Conservation (phyloP, 345 rosid species). For the Nasturtium officinale region DNA sequence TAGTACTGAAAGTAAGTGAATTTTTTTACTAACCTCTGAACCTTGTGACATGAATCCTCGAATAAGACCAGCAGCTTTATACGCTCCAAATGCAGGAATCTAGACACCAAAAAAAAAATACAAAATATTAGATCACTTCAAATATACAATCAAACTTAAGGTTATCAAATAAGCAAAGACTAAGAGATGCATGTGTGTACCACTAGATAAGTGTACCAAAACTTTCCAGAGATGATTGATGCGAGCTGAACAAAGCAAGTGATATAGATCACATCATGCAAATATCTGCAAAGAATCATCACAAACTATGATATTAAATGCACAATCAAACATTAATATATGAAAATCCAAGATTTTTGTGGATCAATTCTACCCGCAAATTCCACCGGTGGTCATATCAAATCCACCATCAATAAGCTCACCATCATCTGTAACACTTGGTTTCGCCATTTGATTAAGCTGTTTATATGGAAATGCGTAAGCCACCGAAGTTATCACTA, state of each 20-base stretch:
- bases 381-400: slow-evolving; percentile 22
- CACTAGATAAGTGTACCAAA: slow-evolving; percentile 21
- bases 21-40: background rate
- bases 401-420: slow-evolving; percentile 29
- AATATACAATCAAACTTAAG: too few relatives aligned
- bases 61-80: slow-evolving; percentile 18
- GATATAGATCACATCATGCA: slow-evolving; percentile 18
- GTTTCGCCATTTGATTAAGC: slow-evolving; percentile 18
- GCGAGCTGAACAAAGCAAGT: slow-evolving; percentile 21
- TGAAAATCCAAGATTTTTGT: background rate
- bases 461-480: slow-evolving; percentile 25
- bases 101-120: slow-evolving; percentile 7
- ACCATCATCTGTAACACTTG: slow-evolving; percentile 22
- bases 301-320: background rate
- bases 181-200: background rate
- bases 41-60: slow-evolving; percentile 27
- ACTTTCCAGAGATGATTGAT: slow-evolving; percentile 18
- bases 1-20: too few relatives aligned
- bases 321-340: background rate
- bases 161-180: background rate
- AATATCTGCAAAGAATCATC: background rate
- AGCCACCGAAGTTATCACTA: slow-evolving; percentile 5
- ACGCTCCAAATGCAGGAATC: slow-evolving; percentile 19
- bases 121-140: background rate
- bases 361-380: background rate